Base-by-base conservation (phyloP, 371 early-diverging fungal genomes). In the Syncephalastrum racemosum region DNA sequence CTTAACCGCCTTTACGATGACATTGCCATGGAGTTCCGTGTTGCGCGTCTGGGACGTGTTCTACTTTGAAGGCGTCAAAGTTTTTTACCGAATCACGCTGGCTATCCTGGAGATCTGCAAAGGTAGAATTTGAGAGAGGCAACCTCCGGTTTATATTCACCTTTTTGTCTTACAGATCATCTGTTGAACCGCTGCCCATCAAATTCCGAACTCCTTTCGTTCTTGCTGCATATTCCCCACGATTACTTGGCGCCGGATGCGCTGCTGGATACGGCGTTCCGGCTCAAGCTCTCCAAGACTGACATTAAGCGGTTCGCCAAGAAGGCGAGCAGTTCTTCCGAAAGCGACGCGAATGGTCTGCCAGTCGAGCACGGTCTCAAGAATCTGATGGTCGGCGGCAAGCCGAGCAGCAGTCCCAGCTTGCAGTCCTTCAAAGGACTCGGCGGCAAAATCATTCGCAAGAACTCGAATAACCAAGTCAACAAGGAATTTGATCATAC, bases 11-110 rank as follows among this genome's bases (percentile, higher is more conserved):
- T 97, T 90, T 64, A 95, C 96, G 2, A 83, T 89, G 84, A 79
- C 90, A 3, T 71, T 96, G 41, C 96, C 96, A 4, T 97, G 97
- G 97, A 80, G 82, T 14, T 83, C 94, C 0, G 95, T 92, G 7
- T 73, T 97, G 36, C 80, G 95, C 3, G 88, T 96, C 22, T 95
- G 96, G 96, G 97, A 97, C 73, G 87, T 94, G 64, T 91, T 97
- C 53, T 85, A 88, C 56, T 89, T 80, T 66, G 91, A 91, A 74
- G 91, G 92, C 3, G 77, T 83, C 55, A 94, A 95, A 62, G 87
- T 90, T 1, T 80, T 95, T 47, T 94, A 94, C 67, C 78, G 95
- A 10, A 80, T 90, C 6, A 91, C 91, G 4, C 67, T 97, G 20
- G 94, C 88, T 1, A 90, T 97, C 31, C 49, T 93, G 54, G 82